Evolutionary conservation across 768 basidiomycete species (phyloP).

Genomic region (Podaxis carcinomalis): DNA sequence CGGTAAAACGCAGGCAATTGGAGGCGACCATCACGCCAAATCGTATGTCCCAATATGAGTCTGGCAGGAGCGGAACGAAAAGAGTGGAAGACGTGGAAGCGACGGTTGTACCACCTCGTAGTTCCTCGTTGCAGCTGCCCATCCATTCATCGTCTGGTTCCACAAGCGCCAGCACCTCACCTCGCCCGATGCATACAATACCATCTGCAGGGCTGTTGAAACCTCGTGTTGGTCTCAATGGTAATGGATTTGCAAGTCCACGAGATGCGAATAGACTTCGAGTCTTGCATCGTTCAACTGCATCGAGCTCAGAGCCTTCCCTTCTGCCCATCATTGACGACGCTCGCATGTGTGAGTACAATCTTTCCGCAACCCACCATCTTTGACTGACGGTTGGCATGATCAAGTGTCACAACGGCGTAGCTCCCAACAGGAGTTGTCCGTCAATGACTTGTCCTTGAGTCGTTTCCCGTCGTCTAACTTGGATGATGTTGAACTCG

Average conservation of each 20-base stretch:
- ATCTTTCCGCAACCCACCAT: slow-evolving; percentile 5
- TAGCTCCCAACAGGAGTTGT: slow-evolving; percentile 52
- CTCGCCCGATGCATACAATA: slow-evolving; percentile 25
- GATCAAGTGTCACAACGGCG: slow-evolving; percentile 19
- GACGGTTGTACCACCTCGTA: slow-evolving; percentile 45
- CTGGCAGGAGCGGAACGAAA: slow-evolving; percentile 16
- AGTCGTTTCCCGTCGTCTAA: slow-evolving; percentile 41
- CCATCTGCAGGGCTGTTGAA: slow-evolving; percentile 41
- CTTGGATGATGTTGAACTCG: slow-evolving; percentile 56
- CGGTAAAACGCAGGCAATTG: slow-evolving; percentile 31
- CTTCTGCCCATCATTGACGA: slow-evolving; percentile 55
- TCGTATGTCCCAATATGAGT: slow-evolving; percentile 14
- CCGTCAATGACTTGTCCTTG: slow-evolving; percentile 45
- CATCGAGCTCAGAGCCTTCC: slow-evolving; percentile 83
- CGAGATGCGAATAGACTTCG: slow-evolving; percentile 40
- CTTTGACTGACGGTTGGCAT: neutral
- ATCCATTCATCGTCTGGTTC: slow-evolving; percentile 26
- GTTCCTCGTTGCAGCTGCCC: slow-evolving; percentile 42
- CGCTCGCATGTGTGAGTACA: slow-evolving; percentile 39
- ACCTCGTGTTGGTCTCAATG: slow-evolving; percentile 33
- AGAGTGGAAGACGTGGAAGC: slow-evolving; percentile 17
- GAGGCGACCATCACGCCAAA: slow-evolving; percentile 25
- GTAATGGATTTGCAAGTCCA: slow-evolving; percentile 16
- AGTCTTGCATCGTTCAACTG: slow-evolving; percentile 65
- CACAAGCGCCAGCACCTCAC: slow-evolving; percentile 19